A percentile compares a stretch with the other conserved stretches of the same genome.
phyloP scores from a whole-genome alignment of 2,329 filamentous ascomycete genomes.

The Thelonectria rubi region DNA sequence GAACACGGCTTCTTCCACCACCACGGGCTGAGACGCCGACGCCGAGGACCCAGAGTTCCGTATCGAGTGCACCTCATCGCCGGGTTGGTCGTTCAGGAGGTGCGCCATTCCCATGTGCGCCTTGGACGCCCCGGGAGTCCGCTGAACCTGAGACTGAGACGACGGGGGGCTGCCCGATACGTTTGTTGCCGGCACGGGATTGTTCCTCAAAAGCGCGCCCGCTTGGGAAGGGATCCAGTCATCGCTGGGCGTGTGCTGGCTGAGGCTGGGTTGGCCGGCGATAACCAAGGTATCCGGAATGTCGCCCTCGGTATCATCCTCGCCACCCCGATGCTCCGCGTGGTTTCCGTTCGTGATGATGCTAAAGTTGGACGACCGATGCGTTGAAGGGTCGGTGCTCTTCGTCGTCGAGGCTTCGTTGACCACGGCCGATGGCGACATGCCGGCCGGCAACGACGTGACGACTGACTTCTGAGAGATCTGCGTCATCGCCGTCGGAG shows the following conservation, averaged over 20 bases:
- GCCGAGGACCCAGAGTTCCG: constrained; percentile 49
- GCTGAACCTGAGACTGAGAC: constrained; percentile 47
- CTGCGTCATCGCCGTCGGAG: constrained; percentile 60
- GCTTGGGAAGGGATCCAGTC: constrained; percentile 69
- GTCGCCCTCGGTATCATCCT: constrained; percentile 49
- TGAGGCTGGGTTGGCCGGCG: constrained; percentile 58
- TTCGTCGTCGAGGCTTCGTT: constrained; percentile 97
- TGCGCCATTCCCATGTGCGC: constrained; percentile 46
- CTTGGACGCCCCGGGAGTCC: constrained; percentile 45
- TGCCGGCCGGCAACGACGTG: constrained; percentile 64
- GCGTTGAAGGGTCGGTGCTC: constrained; percentile 75
- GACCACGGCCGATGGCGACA: constrained; percentile 66
- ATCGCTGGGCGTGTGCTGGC: constrained; percentile 59
- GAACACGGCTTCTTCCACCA: constrained; percentile 60
- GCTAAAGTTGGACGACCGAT: constrained; percentile 71
- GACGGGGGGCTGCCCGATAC: constrained; percentile 50
- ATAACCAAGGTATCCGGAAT: constrained; percentile 65
- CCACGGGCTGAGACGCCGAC: constrained; percentile 57
- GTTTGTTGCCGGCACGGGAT: constrained; percentile 40
- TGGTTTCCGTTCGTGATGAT: constrained; percentile 75
- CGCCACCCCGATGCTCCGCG: constrained; percentile 52
- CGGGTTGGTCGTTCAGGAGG: constrained; percentile 52
- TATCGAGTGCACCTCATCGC: constrained; percentile 47
- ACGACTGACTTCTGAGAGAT: constrained; percentile 72
- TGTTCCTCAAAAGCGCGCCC: constrained; percentile 57